Conservation (phyloP, 1,284 basidiomycete genomes). For the Pseudozyma tsukubaensis region DNA sequence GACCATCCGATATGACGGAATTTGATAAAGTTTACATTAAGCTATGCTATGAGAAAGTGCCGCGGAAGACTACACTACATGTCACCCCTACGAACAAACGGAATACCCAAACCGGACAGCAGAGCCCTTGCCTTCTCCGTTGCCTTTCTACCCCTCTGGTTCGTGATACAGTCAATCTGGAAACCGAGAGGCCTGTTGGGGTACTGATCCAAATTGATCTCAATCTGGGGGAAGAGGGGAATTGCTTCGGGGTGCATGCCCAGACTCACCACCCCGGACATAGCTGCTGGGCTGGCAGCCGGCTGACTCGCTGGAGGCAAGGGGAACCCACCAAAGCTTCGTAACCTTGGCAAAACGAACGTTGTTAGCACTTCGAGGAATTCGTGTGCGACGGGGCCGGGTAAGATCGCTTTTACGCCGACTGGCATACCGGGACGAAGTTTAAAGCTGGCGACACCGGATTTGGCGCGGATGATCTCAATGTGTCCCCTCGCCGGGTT, state of each 20-base stretch:
- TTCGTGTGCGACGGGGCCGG: constrained; percentile 91
- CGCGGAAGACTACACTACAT: constrained; percentile 15
- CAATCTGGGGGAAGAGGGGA: constrained; percentile 81
- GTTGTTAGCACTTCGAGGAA: constrained; percentile 89
- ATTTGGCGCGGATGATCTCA: constrained; percentile 81
- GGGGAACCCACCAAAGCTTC: constrained; percentile 86
- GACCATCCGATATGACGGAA: too few species aligned
- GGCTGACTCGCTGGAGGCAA: constrained; percentile 73
- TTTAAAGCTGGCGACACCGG: constrained; percentile 84
- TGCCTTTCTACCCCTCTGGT: constrained; percentile 63
- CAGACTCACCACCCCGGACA: constrained; percentile 87
- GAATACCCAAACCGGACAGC: constrained; percentile 63
- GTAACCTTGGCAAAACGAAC: constrained; percentile 90
- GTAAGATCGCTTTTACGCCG: constrained; percentile 88
- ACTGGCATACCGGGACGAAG: constrained; percentile 84
- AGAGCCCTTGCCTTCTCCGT: constrained; percentile 63
- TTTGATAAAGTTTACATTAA: too few species aligned
- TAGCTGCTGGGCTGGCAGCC: constrained; percentile 74
- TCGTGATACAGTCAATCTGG: constrained; percentile 68
- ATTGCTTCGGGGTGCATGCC: constrained; percentile 87
- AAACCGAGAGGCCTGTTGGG: constrained; percentile 63
- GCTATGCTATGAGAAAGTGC: too few species aligned
- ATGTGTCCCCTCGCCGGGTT: constrained; percentile 70
- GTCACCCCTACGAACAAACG: constrained; percentile 64
- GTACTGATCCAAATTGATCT: constrained; percentile 68